Evolutionary conservation across 148 eudicot genomes (phyloP).

Genomic region (Diospyros lotus): DNA sequence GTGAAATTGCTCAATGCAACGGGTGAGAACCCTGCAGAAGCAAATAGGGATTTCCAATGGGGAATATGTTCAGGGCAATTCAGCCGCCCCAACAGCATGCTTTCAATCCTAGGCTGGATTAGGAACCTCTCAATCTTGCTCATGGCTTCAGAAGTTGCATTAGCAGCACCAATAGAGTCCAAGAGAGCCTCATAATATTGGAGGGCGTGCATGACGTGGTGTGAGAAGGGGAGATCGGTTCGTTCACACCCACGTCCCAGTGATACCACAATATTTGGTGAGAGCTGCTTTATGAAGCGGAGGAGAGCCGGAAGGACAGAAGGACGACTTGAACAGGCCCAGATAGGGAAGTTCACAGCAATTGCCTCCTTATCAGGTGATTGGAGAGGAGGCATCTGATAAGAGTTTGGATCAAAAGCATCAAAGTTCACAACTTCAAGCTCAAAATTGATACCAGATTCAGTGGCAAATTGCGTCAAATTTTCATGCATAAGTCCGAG

Average conservation of each 20-base stretch:
- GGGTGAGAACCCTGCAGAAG: conserved; percentile 40
- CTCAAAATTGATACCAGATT: conserved; percentile 33
- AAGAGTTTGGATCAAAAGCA: conserved; percentile 34
- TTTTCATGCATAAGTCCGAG: conserved; percentile 42
- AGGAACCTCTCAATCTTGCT: conserved; percentile 39
- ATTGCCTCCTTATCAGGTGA: conserved; percentile 27
- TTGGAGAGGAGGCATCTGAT: conserved; percentile 21
- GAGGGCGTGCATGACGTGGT: conserved; percentile 34
- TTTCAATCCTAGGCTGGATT: conserved; percentile 41
- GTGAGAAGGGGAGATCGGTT: conserved; percentile 35
- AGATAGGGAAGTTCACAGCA: conserved; percentile 48
- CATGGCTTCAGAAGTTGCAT: conserved; percentile 17
- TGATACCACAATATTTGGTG: conserved; percentile 34
- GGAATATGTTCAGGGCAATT: conserved; percentile 26
- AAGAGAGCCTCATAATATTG: conserved; percentile 34
- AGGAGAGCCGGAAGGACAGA: conserved; percentile 31
- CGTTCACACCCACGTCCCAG: conserved; percentile 47
- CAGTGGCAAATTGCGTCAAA: conserved; percentile 41
- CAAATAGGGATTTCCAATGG: conserved; percentile 40
- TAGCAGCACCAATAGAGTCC: conserved; percentile 38
- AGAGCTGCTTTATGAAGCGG: conserved; percentile 39
- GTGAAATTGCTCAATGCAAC: conserved; percentile 33
- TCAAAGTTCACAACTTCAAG: conserved; percentile 49
- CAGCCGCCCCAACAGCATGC: conserved; percentile 35
- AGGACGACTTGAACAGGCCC: conserved; percentile 32